Evolutionary conservation across 2,329 filamentous ascomycete species (phyloP), one percentile per base, ranked within the genome.

Genomic region (Neofusicoccum laricinum): DNA sequence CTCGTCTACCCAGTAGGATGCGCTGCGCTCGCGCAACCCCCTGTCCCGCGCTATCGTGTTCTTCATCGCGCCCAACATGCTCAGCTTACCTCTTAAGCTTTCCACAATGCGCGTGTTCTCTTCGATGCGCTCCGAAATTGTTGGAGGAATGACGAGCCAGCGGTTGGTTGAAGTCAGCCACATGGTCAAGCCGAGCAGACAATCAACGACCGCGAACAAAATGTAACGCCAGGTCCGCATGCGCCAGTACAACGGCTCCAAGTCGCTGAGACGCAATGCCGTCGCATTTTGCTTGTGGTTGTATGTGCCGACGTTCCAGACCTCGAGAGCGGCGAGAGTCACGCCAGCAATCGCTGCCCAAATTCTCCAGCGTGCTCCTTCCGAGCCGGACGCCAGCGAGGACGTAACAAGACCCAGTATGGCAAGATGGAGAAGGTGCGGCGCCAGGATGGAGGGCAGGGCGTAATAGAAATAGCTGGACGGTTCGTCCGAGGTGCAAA

Each of bases 391-490:
- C 58, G 94, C 73, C 0, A 86, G 74, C 2, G 85, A 80, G 0
- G 90, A 92, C 0, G 94, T 98, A 0, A 86, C 88, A 49, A 92
- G 70, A 4, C 91, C 91, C 17, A 97, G 78, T 51, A 89, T 77
- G 63, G 86, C 77, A 58, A 97, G 83, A 78, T 97, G 95, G 53
- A 88, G 73, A 8, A 98, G 80, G 77, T 99, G 94, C n/a, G 91
- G 90, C 14, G 86, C 81, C 1, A 93, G 71, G 7, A 96, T 79
- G 30, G 86, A 82, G 0, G 94, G 91, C 0, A 96, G 78, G 14
- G 90, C 89, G 78, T 96, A 98, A 74, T 91, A 85, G 55, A 96
- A 84, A 80, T 93, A 97, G 82, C 92, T 96, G 78, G 95, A 95
- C 21, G 86, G 84, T 75, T 92, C 96, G 58, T 85, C 80, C 19